Conservation (phyloP, 208 protist species). For the Leishmania tarentolae region DNA sequence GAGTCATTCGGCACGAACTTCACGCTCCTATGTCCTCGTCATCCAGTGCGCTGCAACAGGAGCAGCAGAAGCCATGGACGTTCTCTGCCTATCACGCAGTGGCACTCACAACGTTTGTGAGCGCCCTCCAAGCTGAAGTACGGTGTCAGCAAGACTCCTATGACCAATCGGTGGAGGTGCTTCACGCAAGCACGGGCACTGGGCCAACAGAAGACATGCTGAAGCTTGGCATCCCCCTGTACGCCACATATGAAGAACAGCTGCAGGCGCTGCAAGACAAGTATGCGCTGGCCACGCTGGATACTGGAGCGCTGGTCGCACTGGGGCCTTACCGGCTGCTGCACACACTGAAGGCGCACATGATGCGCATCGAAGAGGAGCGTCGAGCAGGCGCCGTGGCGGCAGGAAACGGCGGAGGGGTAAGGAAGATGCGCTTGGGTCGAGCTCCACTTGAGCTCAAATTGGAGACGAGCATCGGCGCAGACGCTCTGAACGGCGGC, state of each 20-base stretch:
- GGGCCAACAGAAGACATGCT: neutral
- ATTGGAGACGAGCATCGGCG: neutral
- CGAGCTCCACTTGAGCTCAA: neutral
- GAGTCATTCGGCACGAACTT: neutral
- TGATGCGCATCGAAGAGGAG: slow-evolving; percentile 25
- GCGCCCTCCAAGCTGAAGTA: slow-evolving; percentile 26
- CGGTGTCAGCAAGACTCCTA: slow-evolving; percentile 45
- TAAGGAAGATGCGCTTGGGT: neutral
- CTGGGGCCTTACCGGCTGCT: slow-evolving; percentile 21
- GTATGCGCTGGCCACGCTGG: slow-evolving; percentile 12
- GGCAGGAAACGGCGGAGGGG: slow-evolving; percentile 16
- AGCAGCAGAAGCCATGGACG: slow-evolving; percentile 24
- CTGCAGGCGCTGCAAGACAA: neutral
- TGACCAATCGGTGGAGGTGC: slow-evolving; percentile 19
- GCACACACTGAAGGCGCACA: slow-evolving; percentile 10
- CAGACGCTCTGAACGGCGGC: neutral
- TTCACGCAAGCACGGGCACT: slow-evolving; percentile 8
- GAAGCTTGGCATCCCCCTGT: slow-evolving; percentile 4
- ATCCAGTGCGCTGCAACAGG: neutral
- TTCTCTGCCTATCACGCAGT: slow-evolving; percentile 16
- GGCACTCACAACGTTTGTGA: slow-evolving; percentile 17
- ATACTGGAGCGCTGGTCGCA: slow-evolving; percentile 9
- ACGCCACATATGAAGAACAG: slow-evolving; percentile 14
- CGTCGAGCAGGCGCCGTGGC: slow-evolving; percentile 21
- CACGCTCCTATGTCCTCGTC: neutral